phyloP scores from a whole-genome alignment of 441 rosid species.

The Gossypium aridum region DNA sequence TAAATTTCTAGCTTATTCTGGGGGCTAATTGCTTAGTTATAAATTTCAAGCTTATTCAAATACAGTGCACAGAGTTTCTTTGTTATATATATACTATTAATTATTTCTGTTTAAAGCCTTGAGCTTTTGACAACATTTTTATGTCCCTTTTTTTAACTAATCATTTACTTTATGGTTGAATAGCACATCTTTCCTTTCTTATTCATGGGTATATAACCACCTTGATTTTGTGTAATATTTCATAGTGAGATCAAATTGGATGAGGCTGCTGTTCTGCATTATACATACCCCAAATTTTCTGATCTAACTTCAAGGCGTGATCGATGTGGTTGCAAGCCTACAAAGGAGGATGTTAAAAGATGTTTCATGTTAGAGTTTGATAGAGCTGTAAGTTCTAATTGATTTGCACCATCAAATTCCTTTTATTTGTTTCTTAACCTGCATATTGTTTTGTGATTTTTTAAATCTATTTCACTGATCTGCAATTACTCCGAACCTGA shows the following conservation, averaged over 20 bases:
- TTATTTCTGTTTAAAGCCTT: neutral
- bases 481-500: neutral
- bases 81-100: neutral
- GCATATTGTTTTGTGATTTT: neutral
- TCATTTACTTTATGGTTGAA: neutral
- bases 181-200: neutral
- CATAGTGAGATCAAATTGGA: neutral
- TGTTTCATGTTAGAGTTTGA: constrained; percentile 1
- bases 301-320: neutral
- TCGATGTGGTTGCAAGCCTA: constrained; percentile 7
- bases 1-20: neutral
- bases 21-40: neutral
- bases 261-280: neutral
- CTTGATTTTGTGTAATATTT: neutral
- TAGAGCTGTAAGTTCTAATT: neutral
- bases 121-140: neutral
- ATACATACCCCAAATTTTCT: constrained; percentile 3
- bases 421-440: neutral
- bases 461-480: neutral
- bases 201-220: neutral
- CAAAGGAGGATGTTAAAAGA: constrained; percentile 2
- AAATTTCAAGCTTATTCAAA: neutral
- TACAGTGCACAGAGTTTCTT: neutral
- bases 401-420: neutral
- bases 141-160: neutral